phyloP scores from a whole-genome alignment of 441 rosid species.

The Adansonia rubrostipa region DNA sequence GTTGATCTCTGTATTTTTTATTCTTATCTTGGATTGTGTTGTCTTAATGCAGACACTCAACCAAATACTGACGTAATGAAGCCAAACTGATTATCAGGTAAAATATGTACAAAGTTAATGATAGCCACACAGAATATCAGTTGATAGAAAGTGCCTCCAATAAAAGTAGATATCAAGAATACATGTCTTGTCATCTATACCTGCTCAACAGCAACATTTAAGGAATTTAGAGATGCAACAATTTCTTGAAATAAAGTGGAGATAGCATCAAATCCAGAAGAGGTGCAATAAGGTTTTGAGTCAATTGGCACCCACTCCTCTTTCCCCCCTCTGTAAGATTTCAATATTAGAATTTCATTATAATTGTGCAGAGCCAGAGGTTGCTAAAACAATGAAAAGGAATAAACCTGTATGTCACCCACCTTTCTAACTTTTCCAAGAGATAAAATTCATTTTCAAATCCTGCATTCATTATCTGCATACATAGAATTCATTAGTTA shows the following conservation, averaged over 20 bases:
- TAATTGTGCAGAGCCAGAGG: background rate
- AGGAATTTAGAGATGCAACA: conserved; percentile 57
- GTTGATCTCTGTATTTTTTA: background rate
- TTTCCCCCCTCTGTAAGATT: conserved; percentile 69
- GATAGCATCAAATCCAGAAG: conserved; percentile 69
- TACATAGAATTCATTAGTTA: conserved; percentile 23
- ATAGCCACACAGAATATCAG: background rate
- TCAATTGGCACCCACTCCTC: conserved; percentile 89
- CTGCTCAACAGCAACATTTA: conserved; percentile 87
- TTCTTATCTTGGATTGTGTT: background rate
- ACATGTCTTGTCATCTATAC: conserved; percentile 38
- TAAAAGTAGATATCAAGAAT: conserved; percentile 14
- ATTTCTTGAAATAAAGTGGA: conserved; percentile 72
- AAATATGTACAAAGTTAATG: background rate
- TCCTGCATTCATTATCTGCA: conserved; percentile 91
- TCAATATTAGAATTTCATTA: background rate
- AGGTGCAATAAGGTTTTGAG: conserved; percentile 75
- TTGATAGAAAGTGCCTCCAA: conserved; percentile 6
- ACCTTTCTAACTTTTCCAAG: conserved; percentile 69
- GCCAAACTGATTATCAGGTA: conserved; percentile 2
- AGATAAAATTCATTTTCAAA: conserved; percentile 92
- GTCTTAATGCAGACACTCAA: background rate
- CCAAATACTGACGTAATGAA: background rate
- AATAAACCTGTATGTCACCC: conserved; percentile 11
- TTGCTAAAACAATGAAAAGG: conserved; percentile 15